A percentile compares a stretch with the other conserved stretches of the same genome.
phyloP scores from a whole-genome alignment of 2,329 filamentous ascomycete species.

The Lachnellula cervina region DNA sequence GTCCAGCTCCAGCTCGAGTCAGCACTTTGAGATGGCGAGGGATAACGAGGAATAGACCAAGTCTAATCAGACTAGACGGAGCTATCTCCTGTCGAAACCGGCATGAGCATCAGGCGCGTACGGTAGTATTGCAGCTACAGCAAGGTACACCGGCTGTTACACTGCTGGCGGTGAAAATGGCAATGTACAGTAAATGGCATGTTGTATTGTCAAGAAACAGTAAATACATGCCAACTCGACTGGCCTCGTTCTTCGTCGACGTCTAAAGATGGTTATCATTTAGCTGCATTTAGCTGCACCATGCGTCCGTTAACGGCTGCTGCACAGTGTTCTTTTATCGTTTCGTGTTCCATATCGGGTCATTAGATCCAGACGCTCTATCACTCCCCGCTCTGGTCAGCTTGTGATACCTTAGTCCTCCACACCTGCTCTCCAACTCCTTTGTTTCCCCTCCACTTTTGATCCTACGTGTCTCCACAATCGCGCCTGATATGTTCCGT shows the following conservation, averaged over 20 bases:
- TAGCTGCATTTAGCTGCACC: constrained; percentile 9
- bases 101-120: not conserved
- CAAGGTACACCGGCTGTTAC: not conserved
- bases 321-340: constrained; percentile 15
- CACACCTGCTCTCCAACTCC: constrained; percentile 24
- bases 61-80: not conserved
- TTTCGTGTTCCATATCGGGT: constrained; percentile 29
- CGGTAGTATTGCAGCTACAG: not conserved
- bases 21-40: too few species aligned
- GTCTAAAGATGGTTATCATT: constrained; percentile 14
- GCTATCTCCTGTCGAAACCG: not conserved
- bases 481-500: constrained; percentile 17
- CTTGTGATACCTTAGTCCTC: constrained; percentile 28
- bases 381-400: constrained; percentile 21
- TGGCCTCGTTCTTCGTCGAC: constrained; percentile 9
- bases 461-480: constrained; percentile 28
- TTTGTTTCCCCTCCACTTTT: constrained; percentile 33
- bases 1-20: too few species aligned
- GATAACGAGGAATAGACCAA: too few species aligned
- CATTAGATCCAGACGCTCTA: constrained; percentile 26
- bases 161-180: not conserved
- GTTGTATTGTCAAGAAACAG: not conserved
- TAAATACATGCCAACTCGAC: not conserved
- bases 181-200: not conserved
- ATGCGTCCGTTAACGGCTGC: constrained; percentile 28